Evolutionary conservation across 2,329 filamentous ascomycete species (phyloP), one percentile per base, ranked within the genome.

Genomic region (Diplocarpon rosae): DNA sequence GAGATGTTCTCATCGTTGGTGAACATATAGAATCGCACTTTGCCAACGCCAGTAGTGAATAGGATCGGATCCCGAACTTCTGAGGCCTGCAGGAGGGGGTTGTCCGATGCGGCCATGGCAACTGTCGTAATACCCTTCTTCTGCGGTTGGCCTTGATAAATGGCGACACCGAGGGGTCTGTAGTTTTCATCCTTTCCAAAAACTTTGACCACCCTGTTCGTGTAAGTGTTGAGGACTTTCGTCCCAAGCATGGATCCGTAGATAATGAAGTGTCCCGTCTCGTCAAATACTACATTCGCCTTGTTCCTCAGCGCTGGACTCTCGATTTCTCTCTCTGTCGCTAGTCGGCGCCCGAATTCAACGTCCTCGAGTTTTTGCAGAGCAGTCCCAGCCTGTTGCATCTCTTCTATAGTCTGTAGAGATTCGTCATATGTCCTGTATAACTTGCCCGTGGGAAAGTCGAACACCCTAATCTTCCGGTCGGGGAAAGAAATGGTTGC

Each of bases 11-110:
- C 76, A 32, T 95, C 85, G 63, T 95, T 94, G 30, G 86, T 95
- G 65, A 95, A 98, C 79, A 96, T 88, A 72, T 95, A 98, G 67
- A 98, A 98, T 33, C 93, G 83, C 24, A 84, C 77, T 66, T 95
- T 96, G 51, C 81, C 84, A 37, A 85, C 81, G 0, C 81, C 90
- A 0, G 92, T 96, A 9, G 77, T 74, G 36, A 93, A 75, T 7
- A 98, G 70, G 59, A 96, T 90, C 0, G 93, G 89, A 61, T 98
- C 92, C 49, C 89, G 76, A 15, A 80, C 78, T 65, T 95, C 90
- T 1, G 92, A 86, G 68, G 95, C 89, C 59, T 92, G 85, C 2
- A 98, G 74, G 1, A 98, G 73, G 0, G 93, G 92, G 62, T 98
- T 98, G 56, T 78, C 83, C 29, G 86, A 94, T 0, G 93, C 92